Conservation (phyloP, 78 protist species). For the Mastigamoeba balamuthi region DNA sequence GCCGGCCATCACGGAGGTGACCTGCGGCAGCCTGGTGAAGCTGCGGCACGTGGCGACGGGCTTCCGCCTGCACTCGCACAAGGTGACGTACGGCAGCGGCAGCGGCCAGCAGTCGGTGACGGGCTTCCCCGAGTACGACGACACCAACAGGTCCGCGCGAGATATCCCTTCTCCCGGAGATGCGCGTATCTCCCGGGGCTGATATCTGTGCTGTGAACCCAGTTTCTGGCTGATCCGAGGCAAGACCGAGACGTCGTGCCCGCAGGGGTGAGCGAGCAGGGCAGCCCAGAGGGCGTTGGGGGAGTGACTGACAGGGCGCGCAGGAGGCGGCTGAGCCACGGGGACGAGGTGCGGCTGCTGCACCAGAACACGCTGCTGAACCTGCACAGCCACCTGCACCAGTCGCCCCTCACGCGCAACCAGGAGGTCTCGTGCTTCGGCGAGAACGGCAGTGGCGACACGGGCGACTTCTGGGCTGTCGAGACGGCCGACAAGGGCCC, state of each 20-base stretch:
- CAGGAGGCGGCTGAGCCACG: conserved; percentile 28
- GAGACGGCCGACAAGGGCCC: background rate
- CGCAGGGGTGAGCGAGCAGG: conserved; percentile 39
- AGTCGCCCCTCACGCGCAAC: conserved; percentile 58
- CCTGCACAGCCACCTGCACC: conserved; percentile 57
- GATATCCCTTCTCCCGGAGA: too few species aligned
- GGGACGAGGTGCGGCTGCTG: conserved; percentile 33
- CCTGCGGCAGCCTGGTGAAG: conserved; percentile 65
- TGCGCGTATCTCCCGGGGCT: too few species aligned
- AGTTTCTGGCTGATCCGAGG: conserved; percentile 55
- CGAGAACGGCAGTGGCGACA: conserved; percentile 64
- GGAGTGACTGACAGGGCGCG: too few species aligned
- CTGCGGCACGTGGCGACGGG: conserved; percentile 21
- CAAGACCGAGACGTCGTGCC: conserved; percentile 3
- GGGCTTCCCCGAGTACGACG: conserved; percentile 61
- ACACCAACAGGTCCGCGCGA: conserved; percentile 37
- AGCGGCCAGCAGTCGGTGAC: conserved; percentile 73
- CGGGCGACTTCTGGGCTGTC: conserved; percentile 62
- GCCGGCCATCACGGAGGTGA: conserved; percentile 18
- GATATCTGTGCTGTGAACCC: too few species aligned
- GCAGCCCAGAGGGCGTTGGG: too few species aligned
- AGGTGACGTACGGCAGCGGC: conserved; percentile 59
- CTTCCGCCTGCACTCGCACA: conserved; percentile 55
- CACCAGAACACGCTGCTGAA: conserved; percentile 48
- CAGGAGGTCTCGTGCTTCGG: conserved; percentile 64